Conservation (phyloP, 2,329 filamentous ascomycete genomes). For the Beauveria asiatica region DNA sequence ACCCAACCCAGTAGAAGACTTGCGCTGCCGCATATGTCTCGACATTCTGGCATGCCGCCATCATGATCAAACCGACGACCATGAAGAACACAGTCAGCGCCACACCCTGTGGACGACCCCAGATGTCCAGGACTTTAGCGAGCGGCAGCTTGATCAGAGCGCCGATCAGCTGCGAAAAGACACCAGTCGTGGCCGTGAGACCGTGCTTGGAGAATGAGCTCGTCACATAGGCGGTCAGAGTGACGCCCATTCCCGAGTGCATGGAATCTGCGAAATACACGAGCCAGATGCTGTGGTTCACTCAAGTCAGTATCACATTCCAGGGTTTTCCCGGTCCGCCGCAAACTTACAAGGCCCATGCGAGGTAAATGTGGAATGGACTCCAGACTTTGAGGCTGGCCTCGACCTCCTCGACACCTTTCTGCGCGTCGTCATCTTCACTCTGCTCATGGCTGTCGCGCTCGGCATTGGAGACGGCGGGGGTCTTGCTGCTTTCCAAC, state of each 20-base stretch:
- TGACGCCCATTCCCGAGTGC: conserved; percentile 24
- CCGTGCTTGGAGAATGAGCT: conserved; percentile 39
- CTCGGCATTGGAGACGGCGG: not conserved
- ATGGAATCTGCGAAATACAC: conserved; percentile 28
- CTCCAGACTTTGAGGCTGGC: not conserved
- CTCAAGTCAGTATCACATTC: not conserved
- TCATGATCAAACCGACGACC: conserved; percentile 45
- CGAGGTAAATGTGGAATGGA: not conserved
- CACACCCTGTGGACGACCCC: conserved; percentile 52
- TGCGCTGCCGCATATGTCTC: conserved; percentile 42
- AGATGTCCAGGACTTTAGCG: conserved; percentile 55
- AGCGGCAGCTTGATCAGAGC: conserved; percentile 52
- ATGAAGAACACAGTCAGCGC: conserved; percentile 40
- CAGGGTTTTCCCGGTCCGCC: not conserved
- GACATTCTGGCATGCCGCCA: conserved; percentile 43
- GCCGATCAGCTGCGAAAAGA: conserved; percentile 40
- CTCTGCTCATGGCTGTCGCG: not conserved
- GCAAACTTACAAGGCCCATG: not conserved
- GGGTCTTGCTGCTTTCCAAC: not conserved
- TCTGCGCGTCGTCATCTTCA: not conserved
- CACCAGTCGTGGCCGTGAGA: conserved; percentile 38
- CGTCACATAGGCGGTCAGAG: conserved; percentile 33
- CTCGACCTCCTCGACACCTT: not conserved
- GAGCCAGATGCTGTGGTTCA: conserved; percentile 27
- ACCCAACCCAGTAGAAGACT: conserved; percentile 53